A percentile compares a stretch with the other conserved stretches of the same genome.
Conservation (phyloP, 2,329 filamentous ascomycete genomes). For the Aspergillus terreus region DNA sequence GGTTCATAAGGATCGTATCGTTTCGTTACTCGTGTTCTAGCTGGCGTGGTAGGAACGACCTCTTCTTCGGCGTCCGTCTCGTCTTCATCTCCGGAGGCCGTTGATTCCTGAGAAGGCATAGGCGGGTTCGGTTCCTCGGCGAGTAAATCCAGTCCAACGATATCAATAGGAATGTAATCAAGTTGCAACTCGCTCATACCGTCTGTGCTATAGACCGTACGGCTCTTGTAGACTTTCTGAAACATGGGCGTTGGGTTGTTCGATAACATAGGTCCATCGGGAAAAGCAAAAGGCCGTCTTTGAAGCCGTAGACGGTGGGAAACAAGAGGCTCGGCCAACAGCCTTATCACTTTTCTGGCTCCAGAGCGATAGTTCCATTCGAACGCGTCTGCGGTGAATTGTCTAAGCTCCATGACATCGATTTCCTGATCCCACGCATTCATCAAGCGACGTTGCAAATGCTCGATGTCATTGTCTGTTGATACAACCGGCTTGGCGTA, state of each 20-base stretch:
- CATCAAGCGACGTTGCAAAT: conserved; percentile 50
- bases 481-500: conserved; percentile 89
- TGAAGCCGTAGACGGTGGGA: conserved; percentile 50
- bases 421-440: conserved; percentile 58
- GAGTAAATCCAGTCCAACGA: conserved; percentile 74
- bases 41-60: conserved; percentile 17
- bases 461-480: conserved; percentile 52
- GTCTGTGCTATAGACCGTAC: conserved; percentile 72
- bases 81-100: conserved; percentile 28
- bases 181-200: conserved; percentile 72
- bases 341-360: conserved; percentile 78
- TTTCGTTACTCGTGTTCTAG: conserved; percentile 28
- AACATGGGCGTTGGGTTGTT: conserved; percentile 55
- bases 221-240: conserved; percentile 62
- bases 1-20: conserved; percentile 61
- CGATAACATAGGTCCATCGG: conserved; percentile 28
- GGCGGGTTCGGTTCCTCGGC: conserved; percentile 64
- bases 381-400: conserved; percentile 74
- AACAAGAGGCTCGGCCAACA: conserved; percentile 75
- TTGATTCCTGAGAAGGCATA: conserved; percentile 27
- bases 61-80: conserved; percentile 26
- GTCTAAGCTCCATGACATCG: conserved; percentile 64
- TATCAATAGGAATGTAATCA: conserved; percentile 68
- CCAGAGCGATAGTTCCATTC: conserved; percentile 79
- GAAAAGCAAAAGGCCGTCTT: conserved; percentile 34